Percentiles rank a stretch among this genome's conserved stretches.
phyloP scores from a whole-genome alignment of 1,139 yeast genomes.

The Schwanniomyces etchellsii region DNA sequence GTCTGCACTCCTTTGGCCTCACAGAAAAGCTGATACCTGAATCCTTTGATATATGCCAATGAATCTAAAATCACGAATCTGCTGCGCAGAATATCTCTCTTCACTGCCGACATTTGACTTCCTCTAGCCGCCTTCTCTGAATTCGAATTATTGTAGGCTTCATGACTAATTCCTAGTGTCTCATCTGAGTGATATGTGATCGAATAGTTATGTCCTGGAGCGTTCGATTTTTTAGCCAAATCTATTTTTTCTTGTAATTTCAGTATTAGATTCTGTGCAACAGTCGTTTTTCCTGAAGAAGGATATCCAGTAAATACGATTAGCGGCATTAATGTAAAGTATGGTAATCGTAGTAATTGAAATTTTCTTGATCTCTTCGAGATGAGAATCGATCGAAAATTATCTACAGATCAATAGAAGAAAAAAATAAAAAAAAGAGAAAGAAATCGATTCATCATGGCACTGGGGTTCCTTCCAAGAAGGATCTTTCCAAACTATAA shows the following conservation, averaged over 20 bases:
- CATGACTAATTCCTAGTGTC: slow-evolving; percentile 63
- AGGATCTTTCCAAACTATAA: slow-evolving; percentile 60
- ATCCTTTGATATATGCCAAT: slow-evolving; percentile 88
- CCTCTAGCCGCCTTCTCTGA: slow-evolving; percentile 82
- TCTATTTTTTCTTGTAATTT: slow-evolving; percentile 46
- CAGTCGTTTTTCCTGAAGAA: slow-evolving; percentile 73
- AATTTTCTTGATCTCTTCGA: slow-evolving; percentile 2
- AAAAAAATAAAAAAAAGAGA: no score
- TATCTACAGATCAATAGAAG: no score
- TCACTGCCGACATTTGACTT: slow-evolving; percentile 81
- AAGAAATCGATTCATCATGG: background rate
- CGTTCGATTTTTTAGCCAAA: slow-evolving; percentile 24
- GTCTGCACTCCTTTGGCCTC: slow-evolving; percentile 85
- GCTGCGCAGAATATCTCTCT: slow-evolving; percentile 64
- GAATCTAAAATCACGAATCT: slow-evolving; percentile 82
- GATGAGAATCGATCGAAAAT: slow-evolving; percentile 3
- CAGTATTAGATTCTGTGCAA: slow-evolving; percentile 53
- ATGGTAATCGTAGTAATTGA: slow-evolving; percentile 1
- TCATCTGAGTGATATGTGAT: slow-evolving; percentile 77
- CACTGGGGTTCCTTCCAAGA: slow-evolving; percentile 42
- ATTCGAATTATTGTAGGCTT: slow-evolving; percentile 59
- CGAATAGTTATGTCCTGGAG: slow-evolving; percentile 49
- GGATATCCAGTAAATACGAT: slow-evolving; percentile 83
- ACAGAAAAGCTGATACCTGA: slow-evolving; percentile 87
- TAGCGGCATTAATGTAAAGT: slow-evolving; percentile 69